Conservation (phyloP, 257 asterid genomes). For the Mentha longifolia region DNA sequence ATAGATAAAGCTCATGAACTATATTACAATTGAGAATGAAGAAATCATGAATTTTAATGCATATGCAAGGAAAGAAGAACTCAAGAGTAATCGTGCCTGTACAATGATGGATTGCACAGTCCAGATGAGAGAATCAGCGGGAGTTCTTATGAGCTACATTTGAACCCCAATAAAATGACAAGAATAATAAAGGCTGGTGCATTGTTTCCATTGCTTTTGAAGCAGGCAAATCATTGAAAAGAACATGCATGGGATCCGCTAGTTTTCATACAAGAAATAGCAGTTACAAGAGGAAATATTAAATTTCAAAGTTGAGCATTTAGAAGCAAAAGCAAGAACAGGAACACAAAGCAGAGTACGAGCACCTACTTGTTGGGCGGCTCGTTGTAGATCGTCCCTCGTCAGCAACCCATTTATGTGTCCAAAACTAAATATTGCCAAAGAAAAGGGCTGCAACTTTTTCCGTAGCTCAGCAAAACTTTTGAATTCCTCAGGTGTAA, state of each 20-base stretch:
- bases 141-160: not conserved
- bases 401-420: slow-evolving; percentile 70
- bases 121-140: not conserved
- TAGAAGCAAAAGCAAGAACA: slow-evolving; percentile 2
- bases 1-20: not conserved
- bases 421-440: slow-evolving; percentile 84
- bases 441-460: slow-evolving; percentile 72
- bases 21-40: not conserved
- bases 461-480: slow-evolving; percentile 71
- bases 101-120: slow-evolving; percentile 4
- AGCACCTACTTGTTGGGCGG: slow-evolving; percentile 74
- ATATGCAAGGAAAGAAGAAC: not conserved
- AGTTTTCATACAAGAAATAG: not conserved
- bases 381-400: slow-evolving; percentile 77
- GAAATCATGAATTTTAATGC: not conserved
- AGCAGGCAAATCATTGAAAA: slow-evolving; percentile 7
- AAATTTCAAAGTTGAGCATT: not conserved
- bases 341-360: slow-evolving; percentile 3
- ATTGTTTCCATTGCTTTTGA: slow-evolving; percentile 6
- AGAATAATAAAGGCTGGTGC: not conserved
- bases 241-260: not conserved
- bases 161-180: not conserved
- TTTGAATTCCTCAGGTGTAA: slow-evolving; percentile 76
- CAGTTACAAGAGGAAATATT: slow-evolving; percentile 4
- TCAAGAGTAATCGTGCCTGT: not conserved